These are phyloP conservation scores for Kitagawia praeruptora DNA, from an alignment of 129 eudicot species.

Conservation along the genomic window DNA sequence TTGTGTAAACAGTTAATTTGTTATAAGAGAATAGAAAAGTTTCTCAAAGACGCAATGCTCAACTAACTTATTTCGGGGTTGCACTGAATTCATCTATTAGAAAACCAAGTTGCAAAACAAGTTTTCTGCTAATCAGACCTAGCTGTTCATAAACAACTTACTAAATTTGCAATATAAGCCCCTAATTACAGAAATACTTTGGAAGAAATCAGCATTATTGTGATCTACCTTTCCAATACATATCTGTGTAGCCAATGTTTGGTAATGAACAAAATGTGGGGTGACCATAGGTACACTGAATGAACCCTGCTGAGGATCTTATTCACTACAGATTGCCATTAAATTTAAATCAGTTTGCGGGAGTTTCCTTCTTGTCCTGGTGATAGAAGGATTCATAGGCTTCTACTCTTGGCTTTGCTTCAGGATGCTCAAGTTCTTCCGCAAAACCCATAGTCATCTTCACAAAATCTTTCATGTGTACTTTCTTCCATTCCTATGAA, in stretches of 20 bases:
- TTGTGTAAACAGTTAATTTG: background rate
- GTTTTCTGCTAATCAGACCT: background rate
- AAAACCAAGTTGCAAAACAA: background rate
- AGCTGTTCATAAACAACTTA: background rate
- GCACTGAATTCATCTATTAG: background rate
- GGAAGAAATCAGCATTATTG: background rate
- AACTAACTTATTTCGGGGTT: background rate
- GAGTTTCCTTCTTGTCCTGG: conserved; percentile 24
- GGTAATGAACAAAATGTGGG: background rate
- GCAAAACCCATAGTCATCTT: conserved; percentile 68
- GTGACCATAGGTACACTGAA: background rate
- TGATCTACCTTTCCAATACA: background rate
- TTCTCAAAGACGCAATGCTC: background rate
- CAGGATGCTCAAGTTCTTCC: conserved; percentile 56
- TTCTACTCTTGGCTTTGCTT: conserved; percentile 62
- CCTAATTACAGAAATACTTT: background rate
- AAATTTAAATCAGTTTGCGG: conserved; percentile 16
- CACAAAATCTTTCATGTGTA: conserved; percentile 66
- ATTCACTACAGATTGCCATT: background rate
- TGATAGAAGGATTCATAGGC: conserved; percentile 62
- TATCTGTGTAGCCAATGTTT: background rate
- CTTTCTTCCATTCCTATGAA: conserved; percentile 57
- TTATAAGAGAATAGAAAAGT: background rate
- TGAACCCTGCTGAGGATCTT: background rate
- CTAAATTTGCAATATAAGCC: background rate